These are phyloP conservation scores for Didymella pinodella DNA, from an alignment of 2,329 filamentous ascomycete species.

Conservation along the genomic window DNA sequence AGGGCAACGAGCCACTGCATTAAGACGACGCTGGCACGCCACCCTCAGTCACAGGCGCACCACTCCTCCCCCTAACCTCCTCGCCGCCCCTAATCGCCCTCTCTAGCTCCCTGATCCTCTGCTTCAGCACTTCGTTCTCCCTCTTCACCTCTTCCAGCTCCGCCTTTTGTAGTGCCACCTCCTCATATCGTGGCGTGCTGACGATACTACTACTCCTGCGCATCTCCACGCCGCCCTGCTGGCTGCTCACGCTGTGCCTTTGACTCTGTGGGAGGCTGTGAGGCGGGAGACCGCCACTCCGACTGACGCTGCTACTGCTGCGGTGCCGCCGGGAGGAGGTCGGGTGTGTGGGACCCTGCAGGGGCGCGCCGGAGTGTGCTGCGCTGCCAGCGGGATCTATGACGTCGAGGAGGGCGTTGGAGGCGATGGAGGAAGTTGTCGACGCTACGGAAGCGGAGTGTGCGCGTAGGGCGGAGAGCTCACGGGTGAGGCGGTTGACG, in stretches of 20 bases:
- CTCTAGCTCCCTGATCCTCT: conserved; percentile 58
- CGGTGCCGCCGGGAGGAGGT: conserved; percentile 64
- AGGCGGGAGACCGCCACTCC: conserved; percentile 36
- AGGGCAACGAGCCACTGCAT: background rate
- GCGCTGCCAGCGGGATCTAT: conserved; percentile 55
- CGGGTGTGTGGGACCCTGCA: conserved; percentile 60
- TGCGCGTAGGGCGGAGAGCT: conserved; percentile 82
- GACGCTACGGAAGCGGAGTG: conserved; percentile 70
- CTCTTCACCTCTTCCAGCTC: conserved; percentile 60
- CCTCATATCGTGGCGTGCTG: conserved; percentile 52
- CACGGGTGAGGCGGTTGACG: conserved; percentile 90
- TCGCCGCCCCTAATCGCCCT: conserved; percentile 46
- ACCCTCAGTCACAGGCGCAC: conserved; percentile 26
- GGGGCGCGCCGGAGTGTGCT: conserved; percentile 48
- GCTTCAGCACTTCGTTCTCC: conserved; percentile 58
- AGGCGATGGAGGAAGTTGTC: conserved; percentile 64
- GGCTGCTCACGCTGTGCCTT: conserved; percentile 40
- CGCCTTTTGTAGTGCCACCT: conserved; percentile 54
- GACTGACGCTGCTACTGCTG: conserved; percentile 63
- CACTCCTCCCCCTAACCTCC: conserved; percentile 44
- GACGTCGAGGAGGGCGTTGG: conserved; percentile 55
- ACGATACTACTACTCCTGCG: conserved; percentile 45
- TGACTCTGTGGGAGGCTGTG: conserved; percentile 46
- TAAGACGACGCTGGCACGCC: background rate
- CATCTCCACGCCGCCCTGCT: conserved; percentile 26